A percentile compares a stretch with the other conserved stretches of the same genome.
Conservation (phyloP, 2,329 filamentous ascomycete species). For the Xylariaceae sp. region DNA sequence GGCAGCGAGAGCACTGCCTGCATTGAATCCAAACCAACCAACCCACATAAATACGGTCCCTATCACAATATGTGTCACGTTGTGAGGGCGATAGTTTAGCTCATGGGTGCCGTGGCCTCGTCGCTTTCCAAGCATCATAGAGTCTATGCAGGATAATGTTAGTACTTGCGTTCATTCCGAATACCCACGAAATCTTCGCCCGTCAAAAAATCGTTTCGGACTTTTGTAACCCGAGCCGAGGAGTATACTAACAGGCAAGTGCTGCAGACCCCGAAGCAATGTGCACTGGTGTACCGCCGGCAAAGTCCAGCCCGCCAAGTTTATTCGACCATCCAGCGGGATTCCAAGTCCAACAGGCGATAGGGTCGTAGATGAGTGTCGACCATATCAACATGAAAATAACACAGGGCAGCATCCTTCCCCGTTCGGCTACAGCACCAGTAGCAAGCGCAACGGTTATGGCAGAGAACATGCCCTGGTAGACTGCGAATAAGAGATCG, state of each 20-base stretch:
- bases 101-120: conserved; percentile 82
- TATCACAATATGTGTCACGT: conserved; percentile 87
- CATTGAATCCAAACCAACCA: conserved; percentile 95
- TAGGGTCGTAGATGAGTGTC: conserved; percentile 86
- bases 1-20: conserved; percentile 75
- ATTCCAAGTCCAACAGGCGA: conserved; percentile 97
- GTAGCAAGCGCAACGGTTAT: conserved; percentile 84
- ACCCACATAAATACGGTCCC: conserved; percentile 94
- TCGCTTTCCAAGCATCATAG: conserved; percentile 85
- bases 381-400: conserved; percentile 94
- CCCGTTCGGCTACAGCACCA: conserved; percentile 81
- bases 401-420: conserved; percentile 82
- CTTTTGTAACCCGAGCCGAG: background rate
- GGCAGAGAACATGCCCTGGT: conserved; percentile 84
- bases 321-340: conserved; percentile 73
- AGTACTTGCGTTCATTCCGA: conserved; percentile 2
- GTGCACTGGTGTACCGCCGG: conserved; percentile 86
- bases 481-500: conserved; percentile 80
- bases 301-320: conserved; percentile 83
- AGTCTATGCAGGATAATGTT: conserved; percentile 44
- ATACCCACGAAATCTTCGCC: too few relatives aligned
- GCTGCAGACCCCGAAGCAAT: conserved; percentile 81
- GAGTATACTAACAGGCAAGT: conserved; percentile 58
- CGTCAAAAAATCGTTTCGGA: too few relatives aligned
- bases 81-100: conserved; percentile 88